phyloP scores from a whole-genome alignment of 495 filamentous ascomycete species.

The Penicillium cinerascens region DNA sequence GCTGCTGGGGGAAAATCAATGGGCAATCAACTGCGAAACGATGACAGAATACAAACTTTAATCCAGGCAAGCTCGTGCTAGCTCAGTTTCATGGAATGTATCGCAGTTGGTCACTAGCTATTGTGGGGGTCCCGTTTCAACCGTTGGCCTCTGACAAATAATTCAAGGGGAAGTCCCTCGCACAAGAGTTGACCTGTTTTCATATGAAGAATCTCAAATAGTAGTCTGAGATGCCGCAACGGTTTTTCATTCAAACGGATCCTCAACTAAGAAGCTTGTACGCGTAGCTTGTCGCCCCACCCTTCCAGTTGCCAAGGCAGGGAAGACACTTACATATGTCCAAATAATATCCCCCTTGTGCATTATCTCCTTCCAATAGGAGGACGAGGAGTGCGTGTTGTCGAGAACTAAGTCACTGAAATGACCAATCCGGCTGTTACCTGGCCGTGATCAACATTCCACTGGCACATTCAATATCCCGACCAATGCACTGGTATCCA shows the following conservation, averaged over 20 bases:
- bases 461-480: background rate
- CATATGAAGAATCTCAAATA: too few relatives aligned
- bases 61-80: background rate
- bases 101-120: background rate
- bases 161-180: background rate
- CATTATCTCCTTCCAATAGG: background rate
- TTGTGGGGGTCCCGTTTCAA: background rate
- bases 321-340: background rate
- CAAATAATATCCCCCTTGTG: background rate
- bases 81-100: background rate
- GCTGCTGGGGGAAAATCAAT: background rate
- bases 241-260: background rate
- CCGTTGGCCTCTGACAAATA: background rate
- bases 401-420: background rate
- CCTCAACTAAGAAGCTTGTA: background rate
- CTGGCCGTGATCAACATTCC: constrained; percentile 17
- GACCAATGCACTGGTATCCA: background rate
- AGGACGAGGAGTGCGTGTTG: background rate
- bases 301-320: background rate
- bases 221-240: too few relatives aligned
- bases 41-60: background rate
- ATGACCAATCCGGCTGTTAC: constrained; percentile 1
- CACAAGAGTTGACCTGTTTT: background rate
- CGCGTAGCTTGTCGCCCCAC: background rate
- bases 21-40: background rate